Conservation (phyloP, 2,329 filamentous ascomycete genomes). For the Apiospora hydei region DNA sequence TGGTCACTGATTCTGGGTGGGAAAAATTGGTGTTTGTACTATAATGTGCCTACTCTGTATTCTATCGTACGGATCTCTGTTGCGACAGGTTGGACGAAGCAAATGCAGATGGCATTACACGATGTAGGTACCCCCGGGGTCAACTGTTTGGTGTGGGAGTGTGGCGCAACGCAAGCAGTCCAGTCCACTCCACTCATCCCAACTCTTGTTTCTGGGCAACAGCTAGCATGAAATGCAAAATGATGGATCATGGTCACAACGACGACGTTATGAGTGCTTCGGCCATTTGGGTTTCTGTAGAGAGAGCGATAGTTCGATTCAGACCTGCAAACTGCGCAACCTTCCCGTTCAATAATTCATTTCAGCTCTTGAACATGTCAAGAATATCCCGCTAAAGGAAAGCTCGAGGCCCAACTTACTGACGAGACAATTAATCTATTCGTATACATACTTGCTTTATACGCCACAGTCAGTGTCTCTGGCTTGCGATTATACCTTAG, state of each 20-base stretch:
- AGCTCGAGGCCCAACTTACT: too few species aligned
- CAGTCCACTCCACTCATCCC: neutral
- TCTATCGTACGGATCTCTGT: neutral
- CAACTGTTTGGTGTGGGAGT: neutral
- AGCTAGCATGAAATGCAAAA: constrained; percentile 9
- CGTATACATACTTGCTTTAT: neutral
- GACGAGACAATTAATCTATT: neutral
- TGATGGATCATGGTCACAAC: constrained; percentile 1
- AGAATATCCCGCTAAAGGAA: neutral
- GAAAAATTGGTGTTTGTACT: neutral
- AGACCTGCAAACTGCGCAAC: too few species aligned
- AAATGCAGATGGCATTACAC: neutral
- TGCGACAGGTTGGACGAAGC: too few species aligned
- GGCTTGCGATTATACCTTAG: neutral
- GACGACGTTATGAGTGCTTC: constrained; percentile 2
- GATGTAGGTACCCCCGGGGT: neutral
- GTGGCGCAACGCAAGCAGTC: neutral
- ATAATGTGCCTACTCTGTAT: neutral
- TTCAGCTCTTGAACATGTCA: neutral
- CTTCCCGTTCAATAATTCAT: too few species aligned
- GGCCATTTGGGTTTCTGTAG: neutral
- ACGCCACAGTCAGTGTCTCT: constrained; percentile 4
- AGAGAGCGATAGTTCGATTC: neutral
- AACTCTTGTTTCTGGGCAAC: neutral
- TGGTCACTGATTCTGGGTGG: neutral